phyloP scores from a whole-genome alignment of 2,329 filamentous ascomycete genomes.

The Nemania diffusa region DNA sequence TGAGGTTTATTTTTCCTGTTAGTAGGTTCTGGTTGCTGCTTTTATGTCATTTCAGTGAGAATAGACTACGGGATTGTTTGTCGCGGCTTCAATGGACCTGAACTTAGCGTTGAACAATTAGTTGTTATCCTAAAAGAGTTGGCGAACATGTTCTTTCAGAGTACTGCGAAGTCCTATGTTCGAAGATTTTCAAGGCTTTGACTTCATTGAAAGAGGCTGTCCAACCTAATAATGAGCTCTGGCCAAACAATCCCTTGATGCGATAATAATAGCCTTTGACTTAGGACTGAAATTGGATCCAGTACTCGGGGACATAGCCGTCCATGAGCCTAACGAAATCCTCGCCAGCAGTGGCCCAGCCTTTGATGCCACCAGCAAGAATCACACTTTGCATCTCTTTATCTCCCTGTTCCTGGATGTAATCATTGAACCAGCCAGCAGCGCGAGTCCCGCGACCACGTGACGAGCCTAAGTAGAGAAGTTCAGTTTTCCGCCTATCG shows the following conservation, averaged over 20 bases:
- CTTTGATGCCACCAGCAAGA: constrained; percentile 63
- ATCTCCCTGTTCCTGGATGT: constrained; percentile 56
- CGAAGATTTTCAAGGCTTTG: background rate
- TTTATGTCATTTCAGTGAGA: too few relatives aligned
- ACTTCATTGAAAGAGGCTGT: background rate
- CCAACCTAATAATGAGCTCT: background rate
- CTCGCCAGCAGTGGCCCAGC: constrained; percentile 60
- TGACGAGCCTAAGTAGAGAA: constrained; percentile 59
- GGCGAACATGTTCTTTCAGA: background rate
- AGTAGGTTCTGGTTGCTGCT: background rate
- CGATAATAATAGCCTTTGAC: background rate
- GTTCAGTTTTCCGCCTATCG: background rate
- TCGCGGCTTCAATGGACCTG: too few relatives aligned
- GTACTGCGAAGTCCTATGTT: background rate
- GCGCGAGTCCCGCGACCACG: constrained; percentile 64
- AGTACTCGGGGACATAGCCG: constrained; percentile 54
- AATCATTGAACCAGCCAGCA: constrained; percentile 66
- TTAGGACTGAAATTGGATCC: constrained; percentile 40
- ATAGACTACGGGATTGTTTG: too few relatives aligned
- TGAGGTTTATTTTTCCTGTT: background rate
- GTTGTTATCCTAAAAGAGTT: background rate
- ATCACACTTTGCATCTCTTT: constrained; percentile 59
- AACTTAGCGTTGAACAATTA: background rate
- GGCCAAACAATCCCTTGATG: background rate
- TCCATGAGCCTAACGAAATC: constrained; percentile 62